Evolutionary conservation across 805 yeast species (phyloP), one percentile per base, ranked within the genome.

Genomic region (Yarrowia divulgata): DNA sequence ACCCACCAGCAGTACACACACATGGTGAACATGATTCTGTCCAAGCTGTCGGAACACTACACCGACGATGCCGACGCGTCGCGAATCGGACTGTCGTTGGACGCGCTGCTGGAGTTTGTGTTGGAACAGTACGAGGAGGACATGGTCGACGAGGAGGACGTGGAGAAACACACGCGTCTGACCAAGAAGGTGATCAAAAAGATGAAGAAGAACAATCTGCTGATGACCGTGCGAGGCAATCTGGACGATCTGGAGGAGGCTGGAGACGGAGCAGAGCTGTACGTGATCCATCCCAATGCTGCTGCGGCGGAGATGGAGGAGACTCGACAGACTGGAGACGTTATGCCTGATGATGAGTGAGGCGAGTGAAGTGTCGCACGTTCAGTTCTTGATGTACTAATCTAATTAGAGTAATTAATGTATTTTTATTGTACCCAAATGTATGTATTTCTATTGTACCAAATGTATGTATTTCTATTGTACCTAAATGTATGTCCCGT

Each of bases 1-100:
- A 83, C 97, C 0, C 92, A 92, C 77, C 98, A 94, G 75, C 90
- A 90, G 77, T 94, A 92, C 77, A 89, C 90, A 37, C 84, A 88
- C 57, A 90, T 93, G 82, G 90, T 91, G 89, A 90, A 91, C 76
- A 78, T 89, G 71, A 45, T 60, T 42, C 52, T 60, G 34, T 42
- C 52, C 50, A 60, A 60, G 66, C 81, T 93, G 72, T 93, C 93
- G 35, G 83, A 84, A 67, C 85, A 86, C 73, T 85, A 90, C 12
- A 82, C 86, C n/a, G 86, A 85, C 69, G 85, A 84, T 70, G 88
- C 86, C 70, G 84, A 81, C 42, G 77, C 77, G 1, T 83, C 80
- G 13, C 81, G 77, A 60, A 82, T 82, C 35, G 97, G 96, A 9
- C 79, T 90, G 69, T 85, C 90, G 0, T 89, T 87, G 4, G 86